phyloP scores from a whole-genome alignment of 1,284 basidiomycete species.

The Peniophora sp. region DNA sequence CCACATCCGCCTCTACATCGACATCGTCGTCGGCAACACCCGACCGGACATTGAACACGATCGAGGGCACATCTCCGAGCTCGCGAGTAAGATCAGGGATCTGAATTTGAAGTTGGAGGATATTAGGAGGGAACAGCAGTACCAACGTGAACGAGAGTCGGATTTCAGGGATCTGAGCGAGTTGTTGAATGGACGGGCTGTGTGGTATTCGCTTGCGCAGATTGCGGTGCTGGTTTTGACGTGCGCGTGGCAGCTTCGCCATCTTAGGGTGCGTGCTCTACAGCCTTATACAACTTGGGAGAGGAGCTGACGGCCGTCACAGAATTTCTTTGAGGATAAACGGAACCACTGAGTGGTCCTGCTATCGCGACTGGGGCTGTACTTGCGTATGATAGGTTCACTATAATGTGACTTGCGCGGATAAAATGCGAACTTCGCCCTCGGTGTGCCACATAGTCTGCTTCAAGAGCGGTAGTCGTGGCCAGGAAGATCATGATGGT shows the following conservation, averaged over 20 bases:
- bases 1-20: conserved; percentile 92
- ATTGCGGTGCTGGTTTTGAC: conserved; percentile 80
- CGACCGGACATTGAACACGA: conserved; percentile 80
- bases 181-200: conserved; percentile 78
- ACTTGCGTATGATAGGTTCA: too few relatives aligned
- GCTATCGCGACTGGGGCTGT: too few relatives aligned
- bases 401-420: too few relatives aligned
- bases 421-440: too few relatives aligned
- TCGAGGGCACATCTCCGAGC: conserved; percentile 79
- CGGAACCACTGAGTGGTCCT: too few relatives aligned
- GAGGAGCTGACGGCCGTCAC: too few relatives aligned
- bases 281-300: too few relatives aligned
- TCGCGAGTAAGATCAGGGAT: conserved; percentile 83
- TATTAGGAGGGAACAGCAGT: conserved; percentile 93
- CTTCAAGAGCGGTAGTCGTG: too few relatives aligned
- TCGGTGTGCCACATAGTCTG: too few relatives aligned
- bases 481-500: too few relatives aligned
- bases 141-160: conserved; percentile 93
- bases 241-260: conserved; percentile 89
- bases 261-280: conserved; percentile 82
- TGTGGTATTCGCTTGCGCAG: conserved; percentile 91
- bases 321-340: too few relatives aligned
- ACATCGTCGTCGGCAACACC: conserved; percentile 86
- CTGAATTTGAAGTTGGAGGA: conserved; percentile 91
- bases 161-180: conserved; percentile 89